These are phyloP conservation scores for Apiotrichum porosum DNA, from an alignment of 1,284 basidiomycete genomes.

Conservation along the genomic window DNA sequence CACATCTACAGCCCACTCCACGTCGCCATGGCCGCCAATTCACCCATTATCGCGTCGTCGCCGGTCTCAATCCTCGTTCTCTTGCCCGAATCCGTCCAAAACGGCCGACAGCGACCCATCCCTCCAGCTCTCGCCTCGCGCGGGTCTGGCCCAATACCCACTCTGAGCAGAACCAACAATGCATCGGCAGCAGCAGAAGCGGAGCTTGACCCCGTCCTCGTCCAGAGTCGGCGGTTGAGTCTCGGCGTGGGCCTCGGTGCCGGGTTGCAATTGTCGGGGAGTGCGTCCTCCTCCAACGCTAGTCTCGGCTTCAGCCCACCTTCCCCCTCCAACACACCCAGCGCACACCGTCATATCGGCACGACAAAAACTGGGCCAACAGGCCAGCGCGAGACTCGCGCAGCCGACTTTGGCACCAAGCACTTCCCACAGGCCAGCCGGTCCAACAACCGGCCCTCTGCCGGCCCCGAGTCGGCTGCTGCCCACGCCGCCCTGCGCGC, in stretches of 20 bases:
- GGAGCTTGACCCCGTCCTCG: conserved; percentile 3
- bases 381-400: too few relatives aligned
- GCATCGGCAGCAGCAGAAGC: too few relatives aligned
- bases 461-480: too few relatives aligned
- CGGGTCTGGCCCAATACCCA: too few relatives aligned
- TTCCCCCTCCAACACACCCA: background rate
- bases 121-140: conserved; percentile 18
- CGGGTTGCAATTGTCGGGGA: conserved; percentile 15
- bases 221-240: conserved; percentile 32
- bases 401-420: too few relatives aligned
- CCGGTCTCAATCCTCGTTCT: conserved; percentile 32
- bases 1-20: too few relatives aligned
- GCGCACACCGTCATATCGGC: too few relatives aligned
- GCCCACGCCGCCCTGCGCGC: too few relatives aligned
- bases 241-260: conserved; percentile 35
- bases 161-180: too few relatives aligned
- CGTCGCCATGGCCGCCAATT: background rate
- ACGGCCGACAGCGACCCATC: conserved; percentile 13
- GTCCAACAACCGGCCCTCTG: too few relatives aligned
- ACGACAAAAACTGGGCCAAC: too few relatives aligned
- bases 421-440: too few relatives aligned
- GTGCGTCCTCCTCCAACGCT: background rate
- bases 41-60: conserved; percentile 3
- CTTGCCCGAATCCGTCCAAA: conserved; percentile 25
- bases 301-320: conserved; percentile 2